phyloP scores from a whole-genome alignment of 108 stramenopile genomes.

The Parmales sp. region DNA sequence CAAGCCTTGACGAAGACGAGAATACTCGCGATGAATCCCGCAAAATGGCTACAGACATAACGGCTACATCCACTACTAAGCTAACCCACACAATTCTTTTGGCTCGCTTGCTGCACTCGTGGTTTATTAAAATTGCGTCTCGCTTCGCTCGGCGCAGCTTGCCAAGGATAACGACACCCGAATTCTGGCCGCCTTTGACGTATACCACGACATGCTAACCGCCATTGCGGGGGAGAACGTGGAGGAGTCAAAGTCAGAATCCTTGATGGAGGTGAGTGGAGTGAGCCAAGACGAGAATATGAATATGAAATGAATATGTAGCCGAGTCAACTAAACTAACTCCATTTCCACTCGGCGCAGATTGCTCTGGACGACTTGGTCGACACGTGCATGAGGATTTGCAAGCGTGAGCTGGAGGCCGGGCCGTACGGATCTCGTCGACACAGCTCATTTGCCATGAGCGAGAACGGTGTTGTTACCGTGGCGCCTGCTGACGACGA shows the following conservation, averaged over 20 bases:
- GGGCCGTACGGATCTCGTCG: not conserved
- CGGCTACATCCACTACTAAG: too few relatives aligned
- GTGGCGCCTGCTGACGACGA: not conserved
- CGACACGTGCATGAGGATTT: conserved; percentile 10
- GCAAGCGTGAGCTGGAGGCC: not conserved
- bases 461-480: not conserved
- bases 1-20: too few relatives aligned
- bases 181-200: conserved; percentile 5
- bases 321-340: not conserved
- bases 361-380: conserved; percentile 3
- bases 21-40: too few relatives aligned
- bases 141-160: too few relatives aligned
- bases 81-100: too few relatives aligned
- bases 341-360: not conserved
- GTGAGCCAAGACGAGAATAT: not conserved
- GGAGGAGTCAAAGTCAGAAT: too few relatives aligned
- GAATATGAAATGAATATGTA: not conserved
- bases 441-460: conserved; percentile 7
- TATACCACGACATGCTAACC: conserved; percentile 8
- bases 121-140: too few relatives aligned
- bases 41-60: too few relatives aligned
- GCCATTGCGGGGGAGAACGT: not conserved
- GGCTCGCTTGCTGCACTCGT: too few relatives aligned
- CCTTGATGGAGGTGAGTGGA: too few relatives aligned
- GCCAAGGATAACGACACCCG: not conserved